A percentile compares a stretch with the other conserved stretches of the same genome.
These are phyloP conservation scores for Leccinellum rugosiceps DNA, from an alignment of 768 basidiomycete species.

Conservation along the genomic window DNA sequence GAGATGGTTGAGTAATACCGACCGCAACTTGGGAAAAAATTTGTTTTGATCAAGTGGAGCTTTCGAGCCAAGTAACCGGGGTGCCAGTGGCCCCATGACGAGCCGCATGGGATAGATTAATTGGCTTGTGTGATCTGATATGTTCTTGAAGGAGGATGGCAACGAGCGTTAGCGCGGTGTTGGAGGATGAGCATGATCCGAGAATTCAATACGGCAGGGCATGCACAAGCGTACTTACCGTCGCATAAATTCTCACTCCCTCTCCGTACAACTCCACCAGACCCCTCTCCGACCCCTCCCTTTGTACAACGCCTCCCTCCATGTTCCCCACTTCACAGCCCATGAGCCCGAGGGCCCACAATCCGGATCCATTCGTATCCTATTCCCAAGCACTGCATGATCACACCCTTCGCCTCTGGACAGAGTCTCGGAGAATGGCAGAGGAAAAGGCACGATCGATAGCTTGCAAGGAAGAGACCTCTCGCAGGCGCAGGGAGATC, in stretches of 20 bases:
- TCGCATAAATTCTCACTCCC: slow-evolving; percentile 27
- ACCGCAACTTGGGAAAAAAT: background rate
- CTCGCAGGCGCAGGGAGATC: slow-evolving; percentile 25
- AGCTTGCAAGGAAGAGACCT: slow-evolving; percentile 25
- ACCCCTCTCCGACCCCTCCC: slow-evolving; percentile 3
- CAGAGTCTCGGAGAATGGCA: slow-evolving; percentile 56
- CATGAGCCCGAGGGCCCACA: slow-evolving; percentile 2
- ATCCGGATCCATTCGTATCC: slow-evolving; percentile 39
- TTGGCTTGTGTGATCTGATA: background rate
- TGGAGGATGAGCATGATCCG: slow-evolving; percentile 21
- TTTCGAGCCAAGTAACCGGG: background rate
- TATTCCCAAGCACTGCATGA: slow-evolving; percentile 67
- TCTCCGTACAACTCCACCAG: slow-evolving; percentile 7
- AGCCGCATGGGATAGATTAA: slow-evolving; percentile 5
- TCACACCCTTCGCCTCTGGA: slow-evolving; percentile 66
- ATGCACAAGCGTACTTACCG: slow-evolving; percentile 10
- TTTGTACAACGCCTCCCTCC: slow-evolving; percentile 3
- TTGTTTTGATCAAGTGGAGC: slow-evolving; percentile 14
- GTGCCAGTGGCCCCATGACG: background rate
- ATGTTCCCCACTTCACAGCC: slow-evolving; percentile 18
- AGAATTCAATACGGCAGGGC: slow-evolving; percentile 5
- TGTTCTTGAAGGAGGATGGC: background rate
- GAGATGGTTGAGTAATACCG: background rate
- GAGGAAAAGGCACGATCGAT: slow-evolving; percentile 46
- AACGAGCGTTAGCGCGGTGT: background rate